phyloP scores from a whole-genome alignment of 176 grass and related monocot species.

The barley (Hordeum vulgare) region MorexV3_pseudomolecules_assembly NC_058522.1:558339141-558339640 shows the following conservation, averaged over 20 bases:
- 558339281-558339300: neutral
- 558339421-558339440: neutral
- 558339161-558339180: neutral
- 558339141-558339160: neutral
- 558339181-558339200: neutral
- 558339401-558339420: neutral
- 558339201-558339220: neutral
- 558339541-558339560: neutral
- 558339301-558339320: constrained; percentile 5
- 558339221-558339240: neutral
- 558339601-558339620: neutral
- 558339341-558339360: neutral
- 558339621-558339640: neutral
- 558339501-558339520: neutral
- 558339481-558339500: neutral
- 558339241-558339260: neutral
- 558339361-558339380: constrained; percentile 5
- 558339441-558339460: neutral
- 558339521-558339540: neutral
- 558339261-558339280: neutral
- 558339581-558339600: neutral
- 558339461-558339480: neutral
- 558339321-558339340: constrained; percentile 1
- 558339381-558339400: neutral
- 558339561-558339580: neutral